Conservation (phyloP, 2,329 filamentous ascomycete species). For the Epicoccum sorghinum region DNA sequence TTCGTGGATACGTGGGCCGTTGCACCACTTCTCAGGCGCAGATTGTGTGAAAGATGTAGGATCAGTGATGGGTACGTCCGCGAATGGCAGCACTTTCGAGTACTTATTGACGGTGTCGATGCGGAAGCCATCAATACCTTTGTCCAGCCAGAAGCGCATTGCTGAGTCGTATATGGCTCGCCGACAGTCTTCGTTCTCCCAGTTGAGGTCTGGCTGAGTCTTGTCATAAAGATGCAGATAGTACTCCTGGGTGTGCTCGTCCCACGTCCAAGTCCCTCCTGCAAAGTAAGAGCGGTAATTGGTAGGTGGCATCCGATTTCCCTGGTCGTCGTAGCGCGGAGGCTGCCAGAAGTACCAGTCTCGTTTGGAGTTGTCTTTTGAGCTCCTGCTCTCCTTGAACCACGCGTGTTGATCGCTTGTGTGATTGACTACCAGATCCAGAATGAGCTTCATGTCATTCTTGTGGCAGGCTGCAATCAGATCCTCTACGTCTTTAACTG, state of each 20-base stretch:
- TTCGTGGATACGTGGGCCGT: conserved; percentile 65
- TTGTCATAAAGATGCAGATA: conserved; percentile 56
- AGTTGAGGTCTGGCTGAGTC: conserved; percentile 57
- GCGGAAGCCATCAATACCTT: conserved; percentile 54
- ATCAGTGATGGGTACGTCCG: conserved; percentile 51
- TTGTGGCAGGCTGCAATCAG: conserved; percentile 66
- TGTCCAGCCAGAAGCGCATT: conserved; percentile 56
- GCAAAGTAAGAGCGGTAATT: conserved; percentile 55
- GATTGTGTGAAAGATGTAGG: conserved; percentile 54
- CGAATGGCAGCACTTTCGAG: conserved; percentile 52
- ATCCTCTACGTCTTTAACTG: conserved; percentile 67
- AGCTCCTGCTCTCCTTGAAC: conserved; percentile 71
- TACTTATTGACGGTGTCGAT: conserved; percentile 59
- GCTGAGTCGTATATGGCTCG: conserved; percentile 54
- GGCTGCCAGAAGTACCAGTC: conserved; percentile 76
- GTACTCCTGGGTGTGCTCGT: conserved; percentile 55
- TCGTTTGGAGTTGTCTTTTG: conserved; percentile 66
- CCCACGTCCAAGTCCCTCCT: conserved; percentile 52
- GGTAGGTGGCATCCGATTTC: conserved; percentile 64
- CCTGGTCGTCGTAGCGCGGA: conserved; percentile 58
- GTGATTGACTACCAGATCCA: conserved; percentile 81
- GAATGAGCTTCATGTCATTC: conserved; percentile 71
- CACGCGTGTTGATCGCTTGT: conserved; percentile 74
- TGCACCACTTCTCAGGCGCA: conserved; percentile 59
- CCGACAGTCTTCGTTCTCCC: conserved; percentile 54